Conservation (phyloP, 257 asterid genomes). For the Solanum paucissectum region DNA sequence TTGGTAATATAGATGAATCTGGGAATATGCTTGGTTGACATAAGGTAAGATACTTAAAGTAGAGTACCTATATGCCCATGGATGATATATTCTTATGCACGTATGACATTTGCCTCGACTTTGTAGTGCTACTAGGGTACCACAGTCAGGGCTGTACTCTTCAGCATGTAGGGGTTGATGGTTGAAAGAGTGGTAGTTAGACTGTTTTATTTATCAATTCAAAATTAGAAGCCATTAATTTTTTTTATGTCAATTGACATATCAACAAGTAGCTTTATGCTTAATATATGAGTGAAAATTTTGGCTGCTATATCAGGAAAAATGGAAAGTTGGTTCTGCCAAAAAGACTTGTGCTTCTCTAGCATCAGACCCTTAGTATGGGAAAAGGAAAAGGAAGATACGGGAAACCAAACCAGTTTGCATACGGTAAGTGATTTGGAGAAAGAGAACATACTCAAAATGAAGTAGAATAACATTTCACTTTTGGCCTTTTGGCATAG, state of each 20-base stretch:
- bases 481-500: neutral
- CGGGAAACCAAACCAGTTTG: neutral
- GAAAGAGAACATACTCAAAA: neutral
- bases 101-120: neutral
- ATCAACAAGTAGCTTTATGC: neutral
- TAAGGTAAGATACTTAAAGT: neutral
- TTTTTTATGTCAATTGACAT: neutral
- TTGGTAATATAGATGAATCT: neutral
- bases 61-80: neutral
- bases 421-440: neutral
- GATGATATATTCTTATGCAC: neutral
- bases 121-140: neutral
- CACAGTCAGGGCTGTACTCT: neutral
- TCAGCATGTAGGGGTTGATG: neutral
- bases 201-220: neutral
- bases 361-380: neutral
- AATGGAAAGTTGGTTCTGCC: neutral
- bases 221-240: neutral
- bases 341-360: neutral
- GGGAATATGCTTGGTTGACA: neutral
- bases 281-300: neutral
- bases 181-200: neutral
- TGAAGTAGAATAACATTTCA: neutral
- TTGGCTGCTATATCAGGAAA: neutral
- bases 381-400: neutral